These are phyloP conservation scores for Hydnomerulius pinastri DNA, from an alignment of 768 basidiomycete species.

Conservation along the genomic window DNA sequence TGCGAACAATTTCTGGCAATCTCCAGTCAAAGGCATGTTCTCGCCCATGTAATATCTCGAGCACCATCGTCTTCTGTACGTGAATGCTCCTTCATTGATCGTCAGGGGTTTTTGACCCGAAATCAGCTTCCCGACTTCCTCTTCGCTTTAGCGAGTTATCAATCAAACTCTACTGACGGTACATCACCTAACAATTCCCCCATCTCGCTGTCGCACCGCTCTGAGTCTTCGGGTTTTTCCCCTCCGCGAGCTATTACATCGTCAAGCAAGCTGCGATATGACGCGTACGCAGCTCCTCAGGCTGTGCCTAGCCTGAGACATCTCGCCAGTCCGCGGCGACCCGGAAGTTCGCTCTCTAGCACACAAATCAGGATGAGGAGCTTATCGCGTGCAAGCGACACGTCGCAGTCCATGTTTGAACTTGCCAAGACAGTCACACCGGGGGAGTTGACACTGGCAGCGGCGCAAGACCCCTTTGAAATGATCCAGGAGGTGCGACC, in stretches of 20 bases:
- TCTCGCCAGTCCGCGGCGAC: constrained; percentile 30
- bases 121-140: constrained; percentile 74
- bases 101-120: constrained; percentile 5
- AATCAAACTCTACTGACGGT: constrained; percentile 9
- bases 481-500: constrained; percentile 18
- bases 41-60: constrained; percentile 49
- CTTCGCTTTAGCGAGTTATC: constrained; percentile 44
- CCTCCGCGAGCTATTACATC: constrained; percentile 31
- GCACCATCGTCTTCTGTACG: constrained; percentile 60
- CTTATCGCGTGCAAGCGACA: constrained; percentile 28
- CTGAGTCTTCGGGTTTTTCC: constrained; percentile 16
- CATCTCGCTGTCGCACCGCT: constrained; percentile 11
- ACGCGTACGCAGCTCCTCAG: constrained; percentile 67
- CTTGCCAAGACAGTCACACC: constrained; percentile 31
- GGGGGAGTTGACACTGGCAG: constrained; percentile 32
- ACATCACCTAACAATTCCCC: constrained; percentile 12
- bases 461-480: constrained; percentile 16
- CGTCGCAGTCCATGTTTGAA: constrained; percentile 24
- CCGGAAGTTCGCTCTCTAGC: constrained; percentile 40
- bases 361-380: constrained; percentile 33
- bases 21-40: constrained; percentile 42
- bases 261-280: constrained; percentile 62
- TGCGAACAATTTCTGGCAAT: constrained; percentile 68
- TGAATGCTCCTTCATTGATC: constrained; percentile 5
- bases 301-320: constrained; percentile 47